Base-by-base conservation (phyloP, 768 basidiomycete genomes). In the Hirschioporus abietinus region DNA sequence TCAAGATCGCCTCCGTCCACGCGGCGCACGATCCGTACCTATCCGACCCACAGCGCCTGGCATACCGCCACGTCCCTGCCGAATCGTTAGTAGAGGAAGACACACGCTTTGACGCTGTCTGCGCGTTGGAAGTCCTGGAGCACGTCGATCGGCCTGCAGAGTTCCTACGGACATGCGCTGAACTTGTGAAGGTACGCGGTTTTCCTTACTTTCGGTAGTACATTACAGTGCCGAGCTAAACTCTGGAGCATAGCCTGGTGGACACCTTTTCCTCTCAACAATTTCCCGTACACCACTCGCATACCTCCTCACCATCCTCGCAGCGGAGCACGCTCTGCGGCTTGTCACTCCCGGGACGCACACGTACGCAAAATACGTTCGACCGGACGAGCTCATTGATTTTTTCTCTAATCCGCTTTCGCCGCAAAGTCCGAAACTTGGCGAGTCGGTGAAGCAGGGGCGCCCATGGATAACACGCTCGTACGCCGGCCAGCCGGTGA, bases 61-160 rank as follows among this genome's bases (percentile, higher is more conserved):
- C 80, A 0, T 99, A 98, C 78, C 78, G 85, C 8, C 87, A 92
- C 71, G 82, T 85, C 0, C 81, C 91, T 0, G 93, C 91, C 0
- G 95, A 98, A 73, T 82, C 82, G 0, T 83, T 99, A 3, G 77
- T 92, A 30, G 73, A 82, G 12, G 86, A 88, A 5, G 75, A 84
- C 17, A 83, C 82, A 70, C 86, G 86, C 64, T 99, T 90, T 74
- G 96, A 99, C 74, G 85, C 95, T 23, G 95, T 99, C 17, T 97
- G 95, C 74, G 92, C 95, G 10, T 93, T 99, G 93, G 97, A 99
- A 76, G 96, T 99, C 8, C 74, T 99, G 34, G 97, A 99, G 78
- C 97, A 99, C 73, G 97, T 99, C 63, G 92, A 97, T 74, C 90
- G 96, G 72, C 96, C 97, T 0, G 81, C 86, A 7, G 82, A 83